Percentiles rank a stretch among this genome's conserved stretches.
Conservation (phyloP, 1,284 basidiomycete genomes). For the Melampsora abietis-canadensis region DNA sequence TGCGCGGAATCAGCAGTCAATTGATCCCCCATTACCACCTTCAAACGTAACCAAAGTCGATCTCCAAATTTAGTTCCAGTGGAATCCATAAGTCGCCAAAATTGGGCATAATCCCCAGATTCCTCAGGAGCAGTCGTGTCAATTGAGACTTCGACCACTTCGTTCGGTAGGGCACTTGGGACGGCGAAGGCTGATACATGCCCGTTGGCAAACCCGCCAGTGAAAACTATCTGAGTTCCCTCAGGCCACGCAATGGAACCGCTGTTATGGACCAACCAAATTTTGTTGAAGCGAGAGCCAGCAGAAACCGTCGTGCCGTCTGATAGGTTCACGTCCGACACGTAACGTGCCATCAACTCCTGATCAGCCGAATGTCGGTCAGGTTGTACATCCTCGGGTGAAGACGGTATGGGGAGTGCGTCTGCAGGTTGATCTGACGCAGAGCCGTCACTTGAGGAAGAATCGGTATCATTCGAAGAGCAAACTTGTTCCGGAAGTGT, state of each 20-base stretch:
- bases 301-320: conserved; percentile 74
- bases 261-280: conserved; percentile 69
- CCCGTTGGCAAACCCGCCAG: conserved; percentile 62
- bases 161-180: conserved; percentile 61
- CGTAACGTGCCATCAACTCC: conserved; percentile 60
- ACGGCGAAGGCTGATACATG: conserved; percentile 55
- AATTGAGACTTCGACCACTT: conserved; percentile 64
- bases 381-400: not conserved
- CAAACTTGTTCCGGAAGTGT: too few relatives aligned
- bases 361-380: not conserved
- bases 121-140: conserved; percentile 74
- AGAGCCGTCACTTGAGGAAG: too few relatives aligned
- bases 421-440: too few relatives aligned
- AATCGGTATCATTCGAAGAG: too few relatives aligned
- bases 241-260: conserved; percentile 66
- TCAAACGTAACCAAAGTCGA: conserved; percentile 63
- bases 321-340: conserved; percentile 67
- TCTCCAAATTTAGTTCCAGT: conserved; percentile 65
- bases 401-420: not conserved
- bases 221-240: conserved; percentile 64
- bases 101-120: conserved; percentile 68
- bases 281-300: conserved; percentile 77
- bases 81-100: conserved; percentile 68
- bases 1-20: conserved; percentile 17
- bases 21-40: conserved; percentile 23